These are phyloP conservation scores for Triangularia verruculosa DNA, from an alignment of 2,329 filamentous ascomycete species.

Conservation along the genomic window DNA sequence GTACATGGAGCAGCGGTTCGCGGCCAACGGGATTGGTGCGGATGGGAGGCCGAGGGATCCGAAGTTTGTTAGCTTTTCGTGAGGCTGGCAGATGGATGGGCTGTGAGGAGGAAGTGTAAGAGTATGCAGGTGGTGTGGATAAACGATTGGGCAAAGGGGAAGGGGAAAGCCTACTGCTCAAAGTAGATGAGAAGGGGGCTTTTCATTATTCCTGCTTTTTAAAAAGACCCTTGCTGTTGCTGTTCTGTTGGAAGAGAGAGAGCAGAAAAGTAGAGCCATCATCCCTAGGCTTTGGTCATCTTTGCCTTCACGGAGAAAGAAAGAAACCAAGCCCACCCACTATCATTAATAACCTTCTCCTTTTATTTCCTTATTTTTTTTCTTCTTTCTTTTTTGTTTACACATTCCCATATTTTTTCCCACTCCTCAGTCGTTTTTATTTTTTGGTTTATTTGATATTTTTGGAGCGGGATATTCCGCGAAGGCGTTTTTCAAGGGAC, in stretches of 20 bases:
- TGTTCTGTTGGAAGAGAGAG: neutral
- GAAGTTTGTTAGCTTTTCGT: slow-evolving; percentile 92
- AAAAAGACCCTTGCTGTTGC: neutral
- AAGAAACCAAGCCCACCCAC: neutral
- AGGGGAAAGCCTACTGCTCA: neutral
- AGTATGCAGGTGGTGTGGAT: neutral
- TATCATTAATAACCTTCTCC: slow-evolving; percentile 5
- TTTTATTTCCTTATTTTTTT: neutral
- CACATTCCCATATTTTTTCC: neutral
- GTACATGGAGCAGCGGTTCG: slow-evolving; percentile 83
- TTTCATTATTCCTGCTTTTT: neutral
- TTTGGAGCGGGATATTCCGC: neutral
- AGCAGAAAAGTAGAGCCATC: neutral
- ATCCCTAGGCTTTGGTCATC: neutral
- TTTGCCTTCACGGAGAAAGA: too few relatives aligned
- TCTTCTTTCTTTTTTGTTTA: neutral
- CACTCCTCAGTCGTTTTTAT: neutral
- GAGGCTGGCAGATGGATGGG: slow-evolving; percentile 29
- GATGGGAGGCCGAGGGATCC: slow-evolving; percentile 88
- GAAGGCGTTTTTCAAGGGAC: neutral
- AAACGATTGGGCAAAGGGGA: neutral
- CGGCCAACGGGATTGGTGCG: slow-evolving; percentile 80
- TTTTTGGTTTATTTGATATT: neutral
- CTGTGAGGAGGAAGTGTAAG: too few relatives aligned
- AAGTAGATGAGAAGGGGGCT: neutral